Percentiles rank a stretch among this genome's conserved stretches.
These are phyloP conservation scores for Phytophthora lateralis DNA, from an alignment of 352 stramenopile species.

Conservation along the genomic window DNA sequence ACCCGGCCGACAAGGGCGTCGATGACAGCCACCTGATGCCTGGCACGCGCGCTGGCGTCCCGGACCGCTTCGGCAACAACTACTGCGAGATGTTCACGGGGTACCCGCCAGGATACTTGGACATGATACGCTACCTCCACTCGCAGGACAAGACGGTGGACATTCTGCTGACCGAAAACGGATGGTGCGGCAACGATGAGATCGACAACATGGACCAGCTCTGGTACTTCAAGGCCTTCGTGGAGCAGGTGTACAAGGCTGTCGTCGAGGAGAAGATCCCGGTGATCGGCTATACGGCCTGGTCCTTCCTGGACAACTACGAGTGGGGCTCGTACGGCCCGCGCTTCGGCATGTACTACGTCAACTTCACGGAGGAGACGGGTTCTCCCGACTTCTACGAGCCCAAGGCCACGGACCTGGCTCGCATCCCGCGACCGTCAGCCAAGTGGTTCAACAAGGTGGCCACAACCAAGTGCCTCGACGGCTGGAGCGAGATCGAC, in stretches of 20 bases:
- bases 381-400: slow-evolving; percentile 34
- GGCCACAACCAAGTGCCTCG: slow-evolving; percentile 38
- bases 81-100: slow-evolving; percentile 50
- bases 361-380: slow-evolving; percentile 52
- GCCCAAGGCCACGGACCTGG: slow-evolving; percentile 38
- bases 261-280: slow-evolving; percentile 54
- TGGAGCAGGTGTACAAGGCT: slow-evolving; percentile 56
- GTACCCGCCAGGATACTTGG: slow-evolving; percentile 48
- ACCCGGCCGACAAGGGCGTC: slow-evolving; percentile 46
- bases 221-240: slow-evolving; percentile 49
- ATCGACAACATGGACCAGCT: slow-evolving; percentile 54
- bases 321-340: slow-evolving; percentile 89
- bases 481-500: slow-evolving; percentile 30
- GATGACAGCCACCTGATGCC: slow-evolving; percentile 56
- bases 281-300: slow-evolving; percentile 93
- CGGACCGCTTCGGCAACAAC: slow-evolving; percentile 38
- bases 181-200: slow-evolving; percentile 45
- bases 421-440: slow-evolving; percentile 42
- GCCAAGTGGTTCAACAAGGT: slow-evolving; percentile 49
- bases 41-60: slow-evolving; percentile 51
- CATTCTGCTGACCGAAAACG: slow-evolving; percentile 23
- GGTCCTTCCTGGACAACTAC: slow-evolving; percentile 95
- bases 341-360: slow-evolving; percentile 65
- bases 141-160: slow-evolving; percentile 39
- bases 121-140: slow-evolving; percentile 48